Conservation (phyloP, 306 rosid species). For the Casuarina cunninghamiana region DNA sequence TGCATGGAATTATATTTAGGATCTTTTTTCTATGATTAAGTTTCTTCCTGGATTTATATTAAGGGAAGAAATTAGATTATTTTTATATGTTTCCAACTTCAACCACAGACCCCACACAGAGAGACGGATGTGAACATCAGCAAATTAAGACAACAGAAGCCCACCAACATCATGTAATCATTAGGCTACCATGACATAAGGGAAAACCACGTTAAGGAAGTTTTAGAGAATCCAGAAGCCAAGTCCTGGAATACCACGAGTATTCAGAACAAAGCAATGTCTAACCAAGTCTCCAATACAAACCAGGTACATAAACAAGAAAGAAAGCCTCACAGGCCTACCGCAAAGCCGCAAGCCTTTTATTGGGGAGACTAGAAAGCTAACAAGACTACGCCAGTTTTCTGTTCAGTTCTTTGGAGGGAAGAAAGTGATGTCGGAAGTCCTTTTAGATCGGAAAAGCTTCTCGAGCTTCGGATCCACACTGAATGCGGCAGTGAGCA, state of each 20-base stretch:
- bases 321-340: background rate
- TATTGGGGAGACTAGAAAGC: slow-evolving; percentile 18
- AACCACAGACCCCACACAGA: too few species aligned
- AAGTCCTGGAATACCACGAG: background rate
- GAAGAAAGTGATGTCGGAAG: slow-evolving; percentile 72
- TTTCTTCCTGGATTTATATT: too few species aligned
- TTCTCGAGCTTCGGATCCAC: slow-evolving; percentile 60
- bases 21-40: too few species aligned
- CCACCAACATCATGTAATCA: too few species aligned
- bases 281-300: background rate
- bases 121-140: too few species aligned
- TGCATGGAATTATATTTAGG: too few species aligned
- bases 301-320: background rate
- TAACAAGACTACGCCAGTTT: background rate
- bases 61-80: too few species aligned
- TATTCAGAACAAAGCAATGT: background rate
- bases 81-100: too few species aligned
- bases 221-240: too few species aligned
- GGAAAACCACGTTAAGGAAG: too few species aligned
- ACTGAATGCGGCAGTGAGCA: slow-evolving; percentile 72
- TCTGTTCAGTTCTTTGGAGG: slow-evolving; percentile 63
- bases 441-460: slow-evolving; percentile 73
- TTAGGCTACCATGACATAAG: too few species aligned
- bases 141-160: too few species aligned
- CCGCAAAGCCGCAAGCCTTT: slow-evolving; percentile 9